Conservation (phyloP, 2,329 filamentous ascomycete species). For the Stagonosporopsis tanaceti region DNA sequence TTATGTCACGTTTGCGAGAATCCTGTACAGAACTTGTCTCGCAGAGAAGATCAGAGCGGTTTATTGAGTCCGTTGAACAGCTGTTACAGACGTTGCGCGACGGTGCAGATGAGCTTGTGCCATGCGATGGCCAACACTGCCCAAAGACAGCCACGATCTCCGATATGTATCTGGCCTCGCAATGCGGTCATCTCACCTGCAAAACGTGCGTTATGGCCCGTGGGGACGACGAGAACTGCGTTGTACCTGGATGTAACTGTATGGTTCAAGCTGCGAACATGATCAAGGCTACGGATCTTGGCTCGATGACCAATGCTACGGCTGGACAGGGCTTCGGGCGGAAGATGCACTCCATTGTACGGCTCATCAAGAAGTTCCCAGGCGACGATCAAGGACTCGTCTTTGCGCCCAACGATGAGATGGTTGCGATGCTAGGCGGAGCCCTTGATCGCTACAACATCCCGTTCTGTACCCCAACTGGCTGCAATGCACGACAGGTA, state of each 20-base stretch:
- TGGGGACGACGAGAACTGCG: conserved; percentile 35
- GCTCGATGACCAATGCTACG: conserved; percentile 21
- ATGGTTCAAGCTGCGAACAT: conserved; percentile 26
- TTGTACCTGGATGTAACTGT: conserved; percentile 31
- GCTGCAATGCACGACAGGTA: conserved; percentile 17
- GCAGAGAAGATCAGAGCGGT: conserved; percentile 32
- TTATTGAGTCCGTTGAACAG: conserved; percentile 28
- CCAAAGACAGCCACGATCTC: conserved; percentile 1
- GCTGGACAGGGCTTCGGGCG: conserved; percentile 39
- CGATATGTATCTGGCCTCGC: conserved; percentile 29
- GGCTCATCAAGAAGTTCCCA: conserved; percentile 53
- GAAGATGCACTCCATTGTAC: conserved; percentile 35
- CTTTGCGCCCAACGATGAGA: conserved; percentile 36
- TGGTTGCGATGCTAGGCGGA: conserved; percentile 24
- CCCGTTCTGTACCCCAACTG: conserved; percentile 22
- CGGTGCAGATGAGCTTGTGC: not conserved
- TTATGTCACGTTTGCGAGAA: conserved; percentile 30
- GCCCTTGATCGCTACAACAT: conserved; percentile 31
- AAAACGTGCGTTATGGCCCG: conserved; percentile 27
- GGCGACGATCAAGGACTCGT: conserved; percentile 42
- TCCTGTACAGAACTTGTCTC: conserved; percentile 29
- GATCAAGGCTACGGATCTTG: conserved; percentile 33
- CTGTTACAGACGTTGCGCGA: conserved; percentile 17
- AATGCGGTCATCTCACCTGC: conserved; percentile 43
- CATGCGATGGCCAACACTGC: conserved; percentile 33